Evolutionary conservation across 2,329 filamentous ascomycete species (phyloP).

Genomic region (Epichloe baconii): DNA sequence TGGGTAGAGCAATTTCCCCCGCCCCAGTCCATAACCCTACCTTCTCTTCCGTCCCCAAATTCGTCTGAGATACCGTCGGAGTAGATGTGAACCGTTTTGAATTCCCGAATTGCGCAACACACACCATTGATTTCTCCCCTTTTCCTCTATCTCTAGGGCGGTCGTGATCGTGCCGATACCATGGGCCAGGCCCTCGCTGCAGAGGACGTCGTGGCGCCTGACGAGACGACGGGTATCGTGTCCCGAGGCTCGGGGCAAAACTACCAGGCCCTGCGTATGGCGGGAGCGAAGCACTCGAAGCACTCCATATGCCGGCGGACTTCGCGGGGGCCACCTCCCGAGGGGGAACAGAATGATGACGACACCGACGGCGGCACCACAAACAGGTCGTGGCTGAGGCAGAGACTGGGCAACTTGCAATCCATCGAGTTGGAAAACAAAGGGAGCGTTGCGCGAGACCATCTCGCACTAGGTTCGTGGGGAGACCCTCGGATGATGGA

Average conservation of each 20-base stretch:
- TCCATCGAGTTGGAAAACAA: slow-evolving; percentile 74
- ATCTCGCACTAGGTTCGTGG: slow-evolving; percentile 58
- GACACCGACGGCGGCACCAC: slow-evolving; percentile 8
- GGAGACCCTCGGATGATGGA: neutral
- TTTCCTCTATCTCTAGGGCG: slow-evolving; percentile 18
- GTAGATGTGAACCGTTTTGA: no score
- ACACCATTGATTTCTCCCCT: neutral
- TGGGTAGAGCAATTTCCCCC: slow-evolving; percentile 14
- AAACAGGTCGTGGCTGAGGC: slow-evolving; percentile 35
- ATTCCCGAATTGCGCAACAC: no score
- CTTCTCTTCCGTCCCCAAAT: neutral
- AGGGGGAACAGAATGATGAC: slow-evolving; percentile 5
- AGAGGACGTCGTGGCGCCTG: slow-evolving; percentile 12
- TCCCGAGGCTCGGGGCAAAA: slow-evolving; percentile 21
- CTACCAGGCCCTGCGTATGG: slow-evolving; percentile 26
- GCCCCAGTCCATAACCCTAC: neutral
- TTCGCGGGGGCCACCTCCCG: slow-evolving; percentile 8
- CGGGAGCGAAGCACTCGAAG: slow-evolving; percentile 5
- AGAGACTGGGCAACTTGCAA: slow-evolving; percentile 33
- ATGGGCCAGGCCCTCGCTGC: slow-evolving; percentile 19
- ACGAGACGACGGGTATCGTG: slow-evolving; percentile 31
- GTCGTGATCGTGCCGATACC: slow-evolving; percentile 28
- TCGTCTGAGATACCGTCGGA: neutral
- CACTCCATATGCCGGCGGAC: slow-evolving; percentile 8
- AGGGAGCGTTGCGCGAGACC: slow-evolving; percentile 70